phyloP scores from a whole-genome alignment of 2,329 filamentous ascomycete species.

The Shiraia sp. region DNA sequence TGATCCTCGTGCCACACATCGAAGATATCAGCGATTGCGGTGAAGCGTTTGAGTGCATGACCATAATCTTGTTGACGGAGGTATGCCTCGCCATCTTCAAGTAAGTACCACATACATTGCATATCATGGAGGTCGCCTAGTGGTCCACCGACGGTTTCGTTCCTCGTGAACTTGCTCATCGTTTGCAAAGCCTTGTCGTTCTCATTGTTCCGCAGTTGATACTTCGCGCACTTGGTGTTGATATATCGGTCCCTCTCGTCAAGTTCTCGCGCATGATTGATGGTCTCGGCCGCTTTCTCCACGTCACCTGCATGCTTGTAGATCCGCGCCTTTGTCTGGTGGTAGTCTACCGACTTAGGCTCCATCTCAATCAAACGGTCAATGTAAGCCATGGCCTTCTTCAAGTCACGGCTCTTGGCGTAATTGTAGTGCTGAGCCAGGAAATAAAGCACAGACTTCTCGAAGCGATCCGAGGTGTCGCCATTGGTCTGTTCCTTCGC shows the following conservation, averaged over 20 bases:
- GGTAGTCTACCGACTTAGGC: slow-evolving; percentile 82
- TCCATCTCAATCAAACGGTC: slow-evolving; percentile 81
- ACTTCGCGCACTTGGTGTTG: slow-evolving; percentile 97
- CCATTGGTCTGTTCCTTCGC: slow-evolving; percentile 55
- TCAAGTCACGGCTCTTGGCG: slow-evolving; percentile 78
- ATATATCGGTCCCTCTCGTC: slow-evolving; percentile 95
- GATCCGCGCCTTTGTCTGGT: slow-evolving; percentile 94
- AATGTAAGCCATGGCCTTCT: slow-evolving; percentile 79
- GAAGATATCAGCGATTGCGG: slow-evolving; percentile 87
- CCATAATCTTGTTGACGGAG: slow-evolving; percentile 79
- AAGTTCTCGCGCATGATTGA: slow-evolving; percentile 83
- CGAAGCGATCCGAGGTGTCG: slow-evolving; percentile 62
- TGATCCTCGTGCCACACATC: slow-evolving; percentile 98
- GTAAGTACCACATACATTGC: slow-evolving; percentile 97
- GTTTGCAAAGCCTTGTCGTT: slow-evolving; percentile 84
- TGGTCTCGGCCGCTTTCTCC: slow-evolving; percentile 77
- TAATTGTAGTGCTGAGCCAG: slow-evolving; percentile 98
- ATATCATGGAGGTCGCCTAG: slow-evolving; percentile 92
- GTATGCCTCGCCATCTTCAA: slow-evolving; percentile 91
- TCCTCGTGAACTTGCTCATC: slow-evolving; percentile 91
- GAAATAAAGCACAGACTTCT: slow-evolving; percentile 85
- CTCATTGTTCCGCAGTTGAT: slow-evolving; percentile 90
- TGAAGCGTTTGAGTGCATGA: slow-evolving; percentile 89
- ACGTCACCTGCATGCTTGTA: slow-evolving; percentile 86
- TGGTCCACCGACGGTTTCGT: slow-evolving; percentile 84